These are phyloP conservation scores for Podospora pseudocomata DNA, from an alignment of 495 filamentous ascomycete species.

Conservation along the genomic window DNA sequence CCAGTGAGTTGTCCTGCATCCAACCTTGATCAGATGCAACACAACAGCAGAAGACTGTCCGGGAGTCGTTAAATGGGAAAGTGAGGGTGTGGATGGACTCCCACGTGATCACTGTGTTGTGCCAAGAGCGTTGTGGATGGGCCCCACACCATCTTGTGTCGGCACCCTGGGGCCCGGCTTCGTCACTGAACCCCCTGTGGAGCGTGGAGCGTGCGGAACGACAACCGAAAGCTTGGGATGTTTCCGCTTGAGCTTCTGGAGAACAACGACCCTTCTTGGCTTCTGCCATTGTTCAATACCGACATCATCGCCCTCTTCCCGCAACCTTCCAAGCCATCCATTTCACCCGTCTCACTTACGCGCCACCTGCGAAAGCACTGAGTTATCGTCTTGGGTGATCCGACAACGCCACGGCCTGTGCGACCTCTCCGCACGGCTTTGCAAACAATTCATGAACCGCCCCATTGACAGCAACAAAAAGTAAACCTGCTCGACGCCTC, in stretches of 20 bases:
- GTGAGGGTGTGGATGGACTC: background rate
- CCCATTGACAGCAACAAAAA: background rate
- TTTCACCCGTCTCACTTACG: background rate
- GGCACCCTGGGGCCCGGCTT: background rate
- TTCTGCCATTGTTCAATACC: background rate
- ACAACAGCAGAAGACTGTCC: background rate
- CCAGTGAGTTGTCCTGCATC: background rate
- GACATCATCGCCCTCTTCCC: background rate
- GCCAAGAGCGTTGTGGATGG: background rate
- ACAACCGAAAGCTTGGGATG: slow-evolving; percentile 5
- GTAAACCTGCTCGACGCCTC: background rate
- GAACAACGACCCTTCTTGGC: slow-evolving; percentile 3
- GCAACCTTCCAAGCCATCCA: background rate
- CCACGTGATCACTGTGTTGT: background rate
- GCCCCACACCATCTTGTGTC: slow-evolving; percentile 3
- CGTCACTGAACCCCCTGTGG: slow-evolving; percentile 7
- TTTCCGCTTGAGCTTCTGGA: background rate
- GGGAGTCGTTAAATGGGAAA: background rate
- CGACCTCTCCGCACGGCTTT: background rate
- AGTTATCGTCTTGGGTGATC: background rate
- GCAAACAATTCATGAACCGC: background rate
- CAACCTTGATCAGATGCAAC: background rate
- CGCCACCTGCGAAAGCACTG: background rate
- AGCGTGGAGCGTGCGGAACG: background rate
- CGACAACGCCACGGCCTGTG: background rate